Evolutionary conservation across 2,329 filamentous ascomycete genomes (phyloP).

Genomic region (Drechslerella coelobrocha): DNA sequence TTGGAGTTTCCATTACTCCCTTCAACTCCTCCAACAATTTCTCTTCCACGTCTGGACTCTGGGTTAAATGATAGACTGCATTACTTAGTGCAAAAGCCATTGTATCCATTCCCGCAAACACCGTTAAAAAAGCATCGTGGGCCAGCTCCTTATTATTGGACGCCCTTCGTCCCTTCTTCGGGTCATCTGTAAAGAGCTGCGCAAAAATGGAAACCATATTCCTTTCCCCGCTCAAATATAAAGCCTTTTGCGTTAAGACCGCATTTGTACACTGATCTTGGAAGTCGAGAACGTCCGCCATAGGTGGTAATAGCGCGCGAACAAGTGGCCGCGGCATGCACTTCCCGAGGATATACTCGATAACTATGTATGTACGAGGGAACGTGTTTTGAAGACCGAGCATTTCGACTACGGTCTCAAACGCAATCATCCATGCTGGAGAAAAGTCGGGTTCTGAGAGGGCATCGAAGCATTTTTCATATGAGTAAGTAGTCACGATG

Average conservation of each 20-base stretch:
- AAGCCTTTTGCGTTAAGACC: constrained; percentile 16
- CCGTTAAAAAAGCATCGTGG: constrained; percentile 9
- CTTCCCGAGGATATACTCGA: constrained; percentile 15
- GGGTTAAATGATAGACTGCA: constrained; percentile 18
- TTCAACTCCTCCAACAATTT: constrained; percentile 30
- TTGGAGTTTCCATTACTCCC: constrained; percentile 23
- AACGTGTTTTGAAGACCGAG: background rate
- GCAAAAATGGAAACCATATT: constrained; percentile 31
- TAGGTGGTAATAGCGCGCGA: background rate
- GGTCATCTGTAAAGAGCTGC: constrained; percentile 26
- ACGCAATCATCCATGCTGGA: constrained; percentile 20
- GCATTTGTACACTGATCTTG: constrained; percentile 17
- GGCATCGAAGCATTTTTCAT: constrained; percentile 31
- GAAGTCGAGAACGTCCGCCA: background rate
- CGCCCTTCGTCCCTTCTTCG: constrained; percentile 28
- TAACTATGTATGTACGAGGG: background rate
- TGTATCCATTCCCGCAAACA: constrained; percentile 39
- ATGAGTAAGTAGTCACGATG: constrained; percentile 35
- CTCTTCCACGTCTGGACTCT: constrained; percentile 18
- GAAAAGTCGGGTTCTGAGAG: constrained; percentile 6
- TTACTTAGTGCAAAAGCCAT: constrained; percentile 10
- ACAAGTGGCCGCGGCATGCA: background rate
- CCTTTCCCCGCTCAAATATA: constrained; percentile 16
- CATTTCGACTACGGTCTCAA: constrained; percentile 8
- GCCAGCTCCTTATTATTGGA: constrained; percentile 13